Evolutionary conservation across 148 eudicot genomes (phyloP).

Genomic region (Camellia lanceoleosa): DNA sequence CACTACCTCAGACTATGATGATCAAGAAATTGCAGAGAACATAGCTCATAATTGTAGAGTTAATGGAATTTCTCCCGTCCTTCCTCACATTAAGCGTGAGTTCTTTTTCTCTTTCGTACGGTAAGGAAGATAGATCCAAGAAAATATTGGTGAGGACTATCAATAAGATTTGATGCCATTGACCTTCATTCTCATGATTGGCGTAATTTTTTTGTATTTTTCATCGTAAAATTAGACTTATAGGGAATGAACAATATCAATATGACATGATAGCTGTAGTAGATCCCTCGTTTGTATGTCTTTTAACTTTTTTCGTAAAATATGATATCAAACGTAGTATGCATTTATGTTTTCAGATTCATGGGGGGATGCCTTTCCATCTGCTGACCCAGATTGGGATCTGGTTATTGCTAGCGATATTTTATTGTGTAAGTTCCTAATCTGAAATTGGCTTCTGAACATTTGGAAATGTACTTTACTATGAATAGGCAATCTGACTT

Average conservation of each 20-base stretch:
- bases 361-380: conserved; percentile 83
- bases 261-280: conserved; percentile 1
- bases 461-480: background rate
- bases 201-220: background rate
- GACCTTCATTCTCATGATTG: background rate
- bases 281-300: background rate
- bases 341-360: conserved; percentile 55
- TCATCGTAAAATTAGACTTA: background rate
- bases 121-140: background rate
- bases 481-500: background rate
- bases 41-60: conserved; percentile 77
- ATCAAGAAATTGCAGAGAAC: conserved; percentile 83
- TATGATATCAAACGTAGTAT: background rate
- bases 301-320: background rate
- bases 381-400: conserved; percentile 67
- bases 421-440: conserved; percentile 69
- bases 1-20: conserved; percentile 92
- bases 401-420: conserved; percentile 92
- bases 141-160: background rate
- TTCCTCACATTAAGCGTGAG: conserved; percentile 88
- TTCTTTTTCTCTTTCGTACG: conserved; percentile 12
- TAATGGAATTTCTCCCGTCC: conserved; percentile 64
- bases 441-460: conserved; percentile 7
- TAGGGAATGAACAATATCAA: background rate
- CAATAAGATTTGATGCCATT: background rate